Evolutionary conservation across 768 basidiomycete species (phyloP), one percentile per base, ranked within the genome.

Genomic region (Auricularia sp.): DNA sequence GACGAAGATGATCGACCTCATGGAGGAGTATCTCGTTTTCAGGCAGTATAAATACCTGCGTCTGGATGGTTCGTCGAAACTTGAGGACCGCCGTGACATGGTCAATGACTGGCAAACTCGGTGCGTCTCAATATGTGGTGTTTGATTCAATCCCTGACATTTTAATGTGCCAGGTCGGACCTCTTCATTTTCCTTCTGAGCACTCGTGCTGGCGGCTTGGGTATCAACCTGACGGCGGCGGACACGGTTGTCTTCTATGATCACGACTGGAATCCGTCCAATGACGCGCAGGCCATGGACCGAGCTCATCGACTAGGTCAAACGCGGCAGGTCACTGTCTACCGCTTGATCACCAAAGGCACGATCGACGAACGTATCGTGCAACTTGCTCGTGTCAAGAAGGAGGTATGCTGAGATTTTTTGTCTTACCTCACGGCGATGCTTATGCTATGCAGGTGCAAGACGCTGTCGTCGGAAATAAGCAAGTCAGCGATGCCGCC

Each of bases 1-100:
- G 97, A 98, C 96, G 12, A 85, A 89, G 65, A 99, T 98, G 97
- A 97, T 99, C 88, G 95, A 98, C 73, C 79, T 98, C 61, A 95
- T 98, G 86, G 97, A 98, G 74, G 97, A 98, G 73, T 99, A 98
- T 73, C 81, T 99, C 66, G 92, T 97, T 65, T 97, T 90, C 77
- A 87, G 96, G 2, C 95, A 98, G 74, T 93, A 93, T 80, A 95
- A 93, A 74, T 97, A 98, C 72, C 78, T 97, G 18, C 84, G 95
- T 43, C 77, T 98, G 64, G 95, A 98, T 75, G 95, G 95, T 43
- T 90, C 90, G 1, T 96, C 93, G 35, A 93, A 95, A 69, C 81
- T 99, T 62, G 93, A 95, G 69, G 97, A 99, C 73, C 83, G 97
- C 69, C 83, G 97, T 64, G 97, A 98, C 74, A 98, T 99, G 97